These are phyloP conservation scores for Gymnopus androsaceus DNA, from an alignment of 1,284 basidiomycete genomes.

Conservation along the genomic window DNA sequence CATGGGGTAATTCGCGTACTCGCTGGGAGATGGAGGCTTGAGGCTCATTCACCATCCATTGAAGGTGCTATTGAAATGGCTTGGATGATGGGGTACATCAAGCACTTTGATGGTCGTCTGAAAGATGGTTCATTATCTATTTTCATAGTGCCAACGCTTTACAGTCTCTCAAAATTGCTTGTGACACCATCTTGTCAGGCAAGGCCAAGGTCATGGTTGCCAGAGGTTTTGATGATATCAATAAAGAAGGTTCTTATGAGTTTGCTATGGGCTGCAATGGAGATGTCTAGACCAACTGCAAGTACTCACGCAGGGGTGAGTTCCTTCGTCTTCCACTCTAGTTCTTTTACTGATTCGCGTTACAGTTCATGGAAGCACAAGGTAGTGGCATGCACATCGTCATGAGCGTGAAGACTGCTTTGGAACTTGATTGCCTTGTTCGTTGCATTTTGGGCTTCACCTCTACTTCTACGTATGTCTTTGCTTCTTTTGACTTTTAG, in stretches of 20 bases:
- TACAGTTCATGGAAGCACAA: constrained; percentile 94
- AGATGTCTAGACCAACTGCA: constrained; percentile 98
- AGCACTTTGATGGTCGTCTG: constrained; percentile 94
- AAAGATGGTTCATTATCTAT: constrained; percentile 76
- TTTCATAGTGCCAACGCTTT: constrained; percentile 84
- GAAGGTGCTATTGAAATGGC: constrained; percentile 99
- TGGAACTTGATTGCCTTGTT: constrained; percentile 92
- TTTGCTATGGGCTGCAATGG: constrained; percentile 97
- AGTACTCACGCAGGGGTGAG: constrained; percentile 89
- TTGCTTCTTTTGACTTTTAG: background rate
- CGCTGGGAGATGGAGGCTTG: constrained; percentile 99
- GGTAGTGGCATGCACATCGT: constrained; percentile 96
- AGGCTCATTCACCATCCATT: constrained; percentile 92
- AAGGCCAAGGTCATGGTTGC: constrained; percentile 99
- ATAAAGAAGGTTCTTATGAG: constrained; percentile 96
- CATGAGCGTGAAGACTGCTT: constrained; percentile 96
- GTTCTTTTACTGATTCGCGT: constrained; percentile 18
- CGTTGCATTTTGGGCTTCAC: constrained; percentile 94
- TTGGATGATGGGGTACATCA: constrained; percentile 99
- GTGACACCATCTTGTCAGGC: constrained; percentile 90
- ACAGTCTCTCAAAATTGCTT: constrained; percentile 96
- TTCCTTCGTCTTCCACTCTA: constrained; percentile 14
- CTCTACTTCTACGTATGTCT: constrained; percentile 87
- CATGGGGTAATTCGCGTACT: constrained; percentile 98
- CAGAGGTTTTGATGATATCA: constrained; percentile 97